Base-by-base conservation (phyloP, 2,329 filamentous ascomycete species). In the Lachnellula arida region DNA sequence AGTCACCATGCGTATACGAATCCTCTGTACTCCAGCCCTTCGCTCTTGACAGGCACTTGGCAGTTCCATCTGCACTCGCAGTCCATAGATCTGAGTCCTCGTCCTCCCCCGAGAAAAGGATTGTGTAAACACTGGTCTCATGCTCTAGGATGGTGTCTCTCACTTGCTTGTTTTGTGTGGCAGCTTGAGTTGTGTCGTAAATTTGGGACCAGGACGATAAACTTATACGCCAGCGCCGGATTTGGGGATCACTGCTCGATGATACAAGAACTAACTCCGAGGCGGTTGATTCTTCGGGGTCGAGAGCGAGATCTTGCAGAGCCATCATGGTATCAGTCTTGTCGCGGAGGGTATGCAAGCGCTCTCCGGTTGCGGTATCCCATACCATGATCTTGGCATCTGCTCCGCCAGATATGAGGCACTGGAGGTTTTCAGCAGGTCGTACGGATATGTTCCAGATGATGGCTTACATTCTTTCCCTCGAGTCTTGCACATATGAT, bases 11-110 rank as follows among this genome's bases (percentile, higher is more conserved):
- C 53, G 79, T 73, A 58, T 96, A 82, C 1, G 75, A 80, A 53
- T 92, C 87, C 57, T 93, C 90, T 3, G 81, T 74, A 46, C 80
- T 81, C 79, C 91, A 97, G 17, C 78, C 78, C 46, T 81, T 82
- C 23, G 79, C 75, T 51, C 91, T 79, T 1, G 86, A 80, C 8
- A 97, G 79, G 64, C 90, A 92, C 71, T 93, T 94, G 2, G 85
- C 85, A 0, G 88, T 91, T 64, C 91, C 94, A 71, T 99, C 94
- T 4, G 91, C 91, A 58, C 91, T 96, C 5, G 92, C 88, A 7
- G 93, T 97, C 91, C 91, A 97, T 65, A 97, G 89, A 34, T 81
- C 84, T 12, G 82, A 80, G 6, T 84, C 82, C 35, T 74, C 75
- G 5, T 77, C 74, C 15, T 71, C 68, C 47, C 84, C 82, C 61